phyloP scores from a whole-genome alignment of 257 asterid species.

The Solanum infundibuliforme region DNA sequence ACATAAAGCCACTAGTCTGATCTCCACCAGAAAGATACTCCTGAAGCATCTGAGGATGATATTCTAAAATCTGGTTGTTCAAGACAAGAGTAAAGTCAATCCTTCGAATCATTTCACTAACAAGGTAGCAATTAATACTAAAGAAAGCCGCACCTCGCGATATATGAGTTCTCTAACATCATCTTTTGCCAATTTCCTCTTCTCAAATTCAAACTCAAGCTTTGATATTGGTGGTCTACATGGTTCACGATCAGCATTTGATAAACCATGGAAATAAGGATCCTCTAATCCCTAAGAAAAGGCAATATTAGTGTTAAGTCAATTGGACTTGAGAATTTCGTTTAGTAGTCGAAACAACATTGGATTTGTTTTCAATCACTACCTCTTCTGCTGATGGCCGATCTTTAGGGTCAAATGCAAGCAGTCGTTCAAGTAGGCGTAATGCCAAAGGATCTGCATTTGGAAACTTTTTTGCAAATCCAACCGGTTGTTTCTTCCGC shows the following conservation, averaged over 20 bases:
- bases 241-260: conserved; percentile 86
- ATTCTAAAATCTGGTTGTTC: conserved; percentile 72
- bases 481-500: conserved; percentile 79
- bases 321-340: background rate
- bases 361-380: background rate
- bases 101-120: background rate
- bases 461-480: conserved; percentile 71
- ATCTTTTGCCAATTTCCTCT: conserved; percentile 78
- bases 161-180: conserved; percentile 91
- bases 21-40: conserved; percentile 92
- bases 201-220: conserved; percentile 92
- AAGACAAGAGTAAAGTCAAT: background rate
- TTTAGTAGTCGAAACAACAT: background rate
- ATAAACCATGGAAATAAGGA: conserved; percentile 71
- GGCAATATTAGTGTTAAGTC: background rate
- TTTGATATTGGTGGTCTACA: conserved; percentile 75
- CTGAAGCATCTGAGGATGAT: conserved; percentile 94
- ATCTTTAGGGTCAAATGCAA: conserved; percentile 93
- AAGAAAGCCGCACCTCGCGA: conserved; percentile 26
- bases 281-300: conserved; percentile 57
- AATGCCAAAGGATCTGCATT: conserved; percentile 81
- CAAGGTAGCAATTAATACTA: conserved; percentile 5
- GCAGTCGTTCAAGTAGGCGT: conserved; percentile 58
- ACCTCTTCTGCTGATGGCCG: conserved; percentile 94
- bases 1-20: conserved; percentile 88